Percentiles rank a stretch among this genome's conserved stretches.
Evolutionary conservation across 2,329 filamentous ascomycete genomes (phyloP).

Genomic region (Scytalidium lignicola): DNA sequence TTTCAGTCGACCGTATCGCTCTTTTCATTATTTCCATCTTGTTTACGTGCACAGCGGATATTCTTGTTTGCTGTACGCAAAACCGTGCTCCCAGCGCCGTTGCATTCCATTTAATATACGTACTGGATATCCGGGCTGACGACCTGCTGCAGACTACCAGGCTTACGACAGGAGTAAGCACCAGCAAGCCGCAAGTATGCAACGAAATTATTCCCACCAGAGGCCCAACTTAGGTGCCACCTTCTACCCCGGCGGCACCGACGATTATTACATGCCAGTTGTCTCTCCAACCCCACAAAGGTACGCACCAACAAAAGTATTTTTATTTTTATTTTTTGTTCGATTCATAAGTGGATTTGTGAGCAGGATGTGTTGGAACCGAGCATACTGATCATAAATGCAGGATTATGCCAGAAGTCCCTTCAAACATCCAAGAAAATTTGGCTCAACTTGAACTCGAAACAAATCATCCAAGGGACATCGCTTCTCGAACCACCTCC

Average conservation of each 20-base stretch:
- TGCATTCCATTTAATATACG: neutral
- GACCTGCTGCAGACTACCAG: neutral
- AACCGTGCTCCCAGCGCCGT: neutral
- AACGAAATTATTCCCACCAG: constrained; percentile 9
- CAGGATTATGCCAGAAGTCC: constrained; percentile 92
- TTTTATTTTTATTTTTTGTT: neutral
- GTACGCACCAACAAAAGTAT: constrained; percentile 35
- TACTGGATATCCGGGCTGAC: constrained; percentile 4
- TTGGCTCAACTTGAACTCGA: constrained; percentile 86
- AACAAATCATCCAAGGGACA: constrained; percentile 33
- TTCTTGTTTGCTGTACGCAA: neutral
- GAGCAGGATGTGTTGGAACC: too few species aligned
- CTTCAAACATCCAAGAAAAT: constrained; percentile 93
- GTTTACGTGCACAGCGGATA: neutral
- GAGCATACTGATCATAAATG: neutral
- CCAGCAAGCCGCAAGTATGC: neutral
- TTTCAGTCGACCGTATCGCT: neutral
- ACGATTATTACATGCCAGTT: constrained; percentile 64
- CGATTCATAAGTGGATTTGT: too few species aligned
- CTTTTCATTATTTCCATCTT: neutral
- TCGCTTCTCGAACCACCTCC: neutral
- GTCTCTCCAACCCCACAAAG: constrained; percentile 67
- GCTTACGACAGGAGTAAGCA: neutral
- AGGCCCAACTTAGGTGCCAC: constrained; percentile 48
- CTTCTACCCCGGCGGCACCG: constrained; percentile 61